A percentile compares a stretch with the other conserved stretches of the same genome.
phyloP scores from a whole-genome alignment of 116 monocot genomes.

The Papilionanthe hybrid region DNA sequence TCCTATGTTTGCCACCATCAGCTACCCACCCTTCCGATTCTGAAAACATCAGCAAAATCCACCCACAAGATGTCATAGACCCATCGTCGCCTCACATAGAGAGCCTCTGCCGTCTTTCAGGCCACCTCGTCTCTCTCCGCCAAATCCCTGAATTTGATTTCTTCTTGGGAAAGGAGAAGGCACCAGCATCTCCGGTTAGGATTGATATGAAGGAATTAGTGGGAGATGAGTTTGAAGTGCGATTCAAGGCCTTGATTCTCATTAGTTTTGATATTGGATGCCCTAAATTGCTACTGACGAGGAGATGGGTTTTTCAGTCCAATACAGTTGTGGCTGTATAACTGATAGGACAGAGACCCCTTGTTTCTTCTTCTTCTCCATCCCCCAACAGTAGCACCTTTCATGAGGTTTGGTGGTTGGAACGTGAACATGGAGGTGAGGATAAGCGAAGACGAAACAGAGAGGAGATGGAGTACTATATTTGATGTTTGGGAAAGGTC shows the following conservation, averaged over 20 bases:
- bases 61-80: neutral
- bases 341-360: too few relatives aligned
- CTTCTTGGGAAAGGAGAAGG: slow-evolving; percentile 4
- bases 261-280: slow-evolving; percentile 7
- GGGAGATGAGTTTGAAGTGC: slow-evolving; percentile 24
- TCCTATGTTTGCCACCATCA: neutral
- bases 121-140: neutral
- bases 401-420: too few relatives aligned
- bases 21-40: neutral
- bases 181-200: neutral
- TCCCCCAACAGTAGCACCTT: too few relatives aligned
- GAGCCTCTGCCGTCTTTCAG: neutral
- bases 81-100: neutral
- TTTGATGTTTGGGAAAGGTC: too few relatives aligned
- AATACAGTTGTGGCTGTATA: too few relatives aligned
- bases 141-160: neutral
- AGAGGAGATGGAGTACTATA: too few relatives aligned
- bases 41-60: neutral
- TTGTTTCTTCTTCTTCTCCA: too few relatives aligned
- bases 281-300: too few relatives aligned
- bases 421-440: too few relatives aligned
- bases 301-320: too few relatives aligned
- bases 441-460: too few relatives aligned
- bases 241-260: slow-evolving; percentile 36
- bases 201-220: slow-evolving; percentile 37